phyloP scores from a whole-genome alignment of 176 grass and related monocot species.

The Panicum miliaceum region DNA sequence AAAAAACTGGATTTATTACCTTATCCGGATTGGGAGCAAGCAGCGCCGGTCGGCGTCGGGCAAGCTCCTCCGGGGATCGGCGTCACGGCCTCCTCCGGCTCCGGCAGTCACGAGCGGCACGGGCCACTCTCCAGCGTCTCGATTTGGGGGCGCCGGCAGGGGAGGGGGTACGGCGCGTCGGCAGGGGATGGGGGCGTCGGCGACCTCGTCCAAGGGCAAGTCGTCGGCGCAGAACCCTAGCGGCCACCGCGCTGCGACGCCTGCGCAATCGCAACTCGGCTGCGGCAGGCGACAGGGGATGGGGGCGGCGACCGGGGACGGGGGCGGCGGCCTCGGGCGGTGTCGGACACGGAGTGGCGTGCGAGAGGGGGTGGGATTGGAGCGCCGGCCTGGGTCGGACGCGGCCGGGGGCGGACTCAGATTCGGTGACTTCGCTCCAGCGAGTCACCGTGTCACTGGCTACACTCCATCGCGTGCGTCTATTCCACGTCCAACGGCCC shows the following conservation, averaged over 20 bases:
- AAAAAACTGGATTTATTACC: background rate
- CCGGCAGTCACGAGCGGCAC: too few species aligned
- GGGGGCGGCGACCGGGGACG: background rate
- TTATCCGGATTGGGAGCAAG: background rate
- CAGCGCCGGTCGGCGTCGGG: background rate
- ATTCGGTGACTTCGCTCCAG: background rate
- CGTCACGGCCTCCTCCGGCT: too few species aligned
- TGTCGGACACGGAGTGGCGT: background rate
- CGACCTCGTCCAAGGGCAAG: background rate
- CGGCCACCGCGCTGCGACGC: background rate
- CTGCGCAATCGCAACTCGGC: background rate
- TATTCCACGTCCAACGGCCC: background rate
- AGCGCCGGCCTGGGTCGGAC: background rate
- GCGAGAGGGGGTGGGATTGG: background rate
- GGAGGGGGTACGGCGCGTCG: too few species aligned
- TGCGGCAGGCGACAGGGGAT: background rate
- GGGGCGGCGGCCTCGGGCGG: background rate
- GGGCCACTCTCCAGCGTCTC: background rate
- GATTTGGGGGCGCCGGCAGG: background rate
- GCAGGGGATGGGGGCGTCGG: background rate
- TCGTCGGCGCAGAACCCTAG: conserved; percentile 6
- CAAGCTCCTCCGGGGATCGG: background rate
- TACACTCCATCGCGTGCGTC: background rate
- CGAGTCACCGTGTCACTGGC: background rate
- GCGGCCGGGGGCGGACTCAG: background rate